Conservation (phyloP, 1,284 basidiomycete species). For the Ganoderma multipileum region DNA sequence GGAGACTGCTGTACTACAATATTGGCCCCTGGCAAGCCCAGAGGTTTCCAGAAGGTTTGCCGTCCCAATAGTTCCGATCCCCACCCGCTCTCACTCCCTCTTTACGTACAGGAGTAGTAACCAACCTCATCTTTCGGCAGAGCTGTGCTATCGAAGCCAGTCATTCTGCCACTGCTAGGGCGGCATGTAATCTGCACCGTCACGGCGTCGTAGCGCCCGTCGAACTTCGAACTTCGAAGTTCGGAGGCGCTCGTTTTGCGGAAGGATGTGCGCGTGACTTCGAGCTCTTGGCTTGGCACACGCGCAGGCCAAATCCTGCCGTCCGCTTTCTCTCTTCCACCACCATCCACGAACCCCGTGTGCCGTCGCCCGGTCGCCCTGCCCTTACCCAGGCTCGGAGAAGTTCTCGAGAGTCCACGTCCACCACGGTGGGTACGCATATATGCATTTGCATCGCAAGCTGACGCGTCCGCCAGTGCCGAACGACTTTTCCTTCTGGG, state of each 20-base stretch:
- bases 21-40: neutral
- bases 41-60: neutral
- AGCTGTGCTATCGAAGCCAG: conserved; percentile 18
- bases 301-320: neutral
- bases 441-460: neutral
- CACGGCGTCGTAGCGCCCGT: neutral
- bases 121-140: conserved; percentile 6
- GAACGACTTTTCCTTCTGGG: neutral
- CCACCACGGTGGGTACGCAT: neutral
- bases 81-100: neutral
- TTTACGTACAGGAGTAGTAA: conserved; percentile 13
- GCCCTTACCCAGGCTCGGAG: neutral
- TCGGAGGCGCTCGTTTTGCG: neutral
- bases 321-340: neutral
- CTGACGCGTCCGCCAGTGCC: neutral
- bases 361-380: neutral
- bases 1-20: neutral
- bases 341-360: neutral
- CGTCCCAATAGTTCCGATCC: neutral
- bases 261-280: neutral
- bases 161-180: neutral
- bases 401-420: neutral
- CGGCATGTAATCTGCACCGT: neutral
- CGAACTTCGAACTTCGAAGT: neutral
- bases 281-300: neutral